Evolutionary conservation across 2,329 filamentous ascomycete species (phyloP).

Genomic region (Lasiodiplodia hormozganensis): DNA sequence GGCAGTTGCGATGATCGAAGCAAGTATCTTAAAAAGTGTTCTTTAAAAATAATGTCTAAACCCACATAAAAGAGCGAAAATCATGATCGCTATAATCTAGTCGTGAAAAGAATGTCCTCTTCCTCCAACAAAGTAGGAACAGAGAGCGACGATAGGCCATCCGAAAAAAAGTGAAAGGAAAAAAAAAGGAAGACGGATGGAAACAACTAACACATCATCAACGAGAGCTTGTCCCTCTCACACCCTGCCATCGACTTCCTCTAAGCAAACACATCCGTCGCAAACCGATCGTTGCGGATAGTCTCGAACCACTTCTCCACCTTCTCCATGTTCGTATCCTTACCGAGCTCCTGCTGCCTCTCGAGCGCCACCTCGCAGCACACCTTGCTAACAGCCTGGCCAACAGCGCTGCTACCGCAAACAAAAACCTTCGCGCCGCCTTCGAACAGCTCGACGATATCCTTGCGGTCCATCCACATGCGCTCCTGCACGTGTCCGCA

Average conservation of each 20-base stretch:
- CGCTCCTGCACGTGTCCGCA: conserved; percentile 62
- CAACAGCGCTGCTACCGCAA: conserved; percentile 64
- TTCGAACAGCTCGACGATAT: conserved; percentile 55
- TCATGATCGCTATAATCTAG: background rate
- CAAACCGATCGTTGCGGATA: conserved; percentile 55
- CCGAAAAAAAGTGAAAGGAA: background rate
- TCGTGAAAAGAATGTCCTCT: background rate
- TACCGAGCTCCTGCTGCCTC: conserved; percentile 41
- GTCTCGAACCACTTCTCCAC: conserved; percentile 51
- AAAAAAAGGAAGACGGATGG: background rate
- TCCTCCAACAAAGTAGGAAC: background rate
- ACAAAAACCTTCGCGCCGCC: conserved; percentile 66
- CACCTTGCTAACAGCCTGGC: conserved; percentile 51
- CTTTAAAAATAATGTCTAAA: background rate
- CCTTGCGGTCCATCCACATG: conserved; percentile 55
- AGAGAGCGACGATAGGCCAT: background rate
- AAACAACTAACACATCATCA: background rate
- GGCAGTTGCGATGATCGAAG: background rate
- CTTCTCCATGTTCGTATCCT: conserved; percentile 27
- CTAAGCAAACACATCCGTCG: conserved; percentile 53
- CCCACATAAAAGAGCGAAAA: background rate
- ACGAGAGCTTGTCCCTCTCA: no score
- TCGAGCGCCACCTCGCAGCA: conserved; percentile 54
- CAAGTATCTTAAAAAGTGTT: background rate
- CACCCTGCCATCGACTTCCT: background rate